phyloP scores from a whole-genome alignment of 164 flowering plant species.

The Cinnamomum chago region DNA sequence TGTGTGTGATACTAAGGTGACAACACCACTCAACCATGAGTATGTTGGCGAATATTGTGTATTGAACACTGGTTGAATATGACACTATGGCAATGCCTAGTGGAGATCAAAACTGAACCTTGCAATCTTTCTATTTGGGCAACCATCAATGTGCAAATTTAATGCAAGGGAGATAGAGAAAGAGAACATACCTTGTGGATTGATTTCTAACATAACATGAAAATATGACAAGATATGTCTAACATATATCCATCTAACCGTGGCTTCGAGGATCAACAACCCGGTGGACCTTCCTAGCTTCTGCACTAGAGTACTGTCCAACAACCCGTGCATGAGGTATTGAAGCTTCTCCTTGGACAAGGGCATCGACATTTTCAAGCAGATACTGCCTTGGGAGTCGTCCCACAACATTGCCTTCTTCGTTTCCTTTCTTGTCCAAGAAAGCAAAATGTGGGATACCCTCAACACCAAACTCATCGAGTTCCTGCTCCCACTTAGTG shows the following conservation, averaged over 20 bases:
- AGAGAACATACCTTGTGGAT: background rate
- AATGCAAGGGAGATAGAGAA: background rate
- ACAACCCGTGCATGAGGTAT: constrained; percentile 84
- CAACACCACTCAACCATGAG: too few relatives aligned
- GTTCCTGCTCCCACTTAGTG: constrained; percentile 99
- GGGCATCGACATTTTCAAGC: constrained; percentile 80
- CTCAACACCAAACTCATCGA: constrained; percentile 97
- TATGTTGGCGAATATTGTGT: too few relatives aligned
- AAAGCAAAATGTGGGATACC: constrained; percentile 99
- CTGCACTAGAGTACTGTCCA: constrained; percentile 81
- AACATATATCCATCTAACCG: constrained; percentile 13
- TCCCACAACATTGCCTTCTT: constrained; percentile 93
- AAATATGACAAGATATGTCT: background rate
- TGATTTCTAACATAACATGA: background rate
- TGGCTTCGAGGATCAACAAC: constrained; percentile 76
- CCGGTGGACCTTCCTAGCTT: constrained; percentile 67
- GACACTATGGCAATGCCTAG: background rate
- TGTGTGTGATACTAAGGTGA: background rate
- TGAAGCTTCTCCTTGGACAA: constrained; percentile 66
- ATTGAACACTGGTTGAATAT: background rate
- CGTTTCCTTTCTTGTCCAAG: constrained; percentile 81
- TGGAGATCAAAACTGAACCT: background rate
- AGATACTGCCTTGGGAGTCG: constrained; percentile 65
- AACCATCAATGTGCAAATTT: background rate
- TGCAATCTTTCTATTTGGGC: background rate